Conservation (phyloP, 345 rosid genomes). For the Hibiscus trionum region DNA sequence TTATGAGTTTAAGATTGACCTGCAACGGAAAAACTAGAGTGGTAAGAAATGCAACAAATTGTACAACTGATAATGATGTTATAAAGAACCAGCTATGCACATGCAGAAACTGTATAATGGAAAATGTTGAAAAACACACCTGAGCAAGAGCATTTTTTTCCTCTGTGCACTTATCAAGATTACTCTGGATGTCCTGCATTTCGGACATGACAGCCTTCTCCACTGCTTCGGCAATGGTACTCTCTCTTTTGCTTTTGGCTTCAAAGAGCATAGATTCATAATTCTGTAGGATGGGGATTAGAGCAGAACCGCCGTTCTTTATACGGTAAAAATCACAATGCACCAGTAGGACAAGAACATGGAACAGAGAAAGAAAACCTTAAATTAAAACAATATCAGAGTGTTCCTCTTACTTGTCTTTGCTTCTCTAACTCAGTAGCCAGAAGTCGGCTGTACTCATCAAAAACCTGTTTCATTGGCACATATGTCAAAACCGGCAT, state of each 20-base stretch:
- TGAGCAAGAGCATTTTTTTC: conserved; percentile 58
- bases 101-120: neutral
- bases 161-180: conserved; percentile 49
- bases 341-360: neutral
- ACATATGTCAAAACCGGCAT: conserved; percentile 1
- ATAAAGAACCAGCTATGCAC: neutral
- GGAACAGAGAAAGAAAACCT: neutral
- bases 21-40: conserved; percentile 12
- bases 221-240: conserved; percentile 47
- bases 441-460: conserved; percentile 78
- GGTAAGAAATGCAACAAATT: neutral
- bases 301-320: neutral
- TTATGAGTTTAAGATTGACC: conserved; percentile 64
- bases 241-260: conserved; percentile 65
- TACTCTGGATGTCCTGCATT: conserved; percentile 55
- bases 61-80: neutral
- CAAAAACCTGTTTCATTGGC: conserved; percentile 47
- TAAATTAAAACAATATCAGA: neutral
- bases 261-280: conserved; percentile 72
- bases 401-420: conserved; percentile 56
- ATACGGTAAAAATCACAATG: neutral
- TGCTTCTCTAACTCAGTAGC: conserved; percentile 71
- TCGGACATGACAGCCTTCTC: conserved; percentile 53
- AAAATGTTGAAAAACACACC: conserved; percentile 27
- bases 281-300: conserved; percentile 31